phyloP scores from a whole-genome alignment of 305 asterid species.

The Fraxinus xanthoxyloides region DNA sequence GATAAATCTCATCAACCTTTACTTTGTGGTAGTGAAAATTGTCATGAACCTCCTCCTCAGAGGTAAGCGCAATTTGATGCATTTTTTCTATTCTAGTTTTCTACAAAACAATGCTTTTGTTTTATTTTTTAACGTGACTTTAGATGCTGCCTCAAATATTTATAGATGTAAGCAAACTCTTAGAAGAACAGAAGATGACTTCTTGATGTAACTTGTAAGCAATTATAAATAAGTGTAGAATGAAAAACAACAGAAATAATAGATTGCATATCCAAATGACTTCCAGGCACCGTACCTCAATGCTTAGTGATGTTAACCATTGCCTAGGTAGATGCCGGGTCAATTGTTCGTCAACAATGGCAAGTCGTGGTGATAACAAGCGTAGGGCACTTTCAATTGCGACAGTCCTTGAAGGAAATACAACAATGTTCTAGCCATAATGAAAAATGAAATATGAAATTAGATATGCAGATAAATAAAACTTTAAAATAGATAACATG shows the following conservation, averaged over 20 bases:
- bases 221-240: slow-evolving; percentile 2
- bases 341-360: slow-evolving; percentile 87
- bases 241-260: slow-evolving; percentile 6
- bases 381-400: slow-evolving; percentile 88
- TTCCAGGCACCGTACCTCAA: slow-evolving; percentile 53
- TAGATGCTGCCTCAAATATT: not conserved
- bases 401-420: slow-evolving; percentile 86
- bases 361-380: slow-evolving; percentile 81
- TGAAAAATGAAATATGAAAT: slow-evolving; percentile 23
- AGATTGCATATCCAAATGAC: slow-evolving; percentile 11
- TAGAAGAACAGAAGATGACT: slow-evolving; percentile 3
- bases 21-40: not conserved
- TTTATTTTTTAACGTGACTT: slow-evolving; percentile 9
- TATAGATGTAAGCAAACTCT: slow-evolving; percentile 8
- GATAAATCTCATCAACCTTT: not conserved
- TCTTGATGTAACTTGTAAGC: not conserved
- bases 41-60: slow-evolving; percentile 12
- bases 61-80: not conserved
- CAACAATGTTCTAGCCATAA: slow-evolving; percentile 62
- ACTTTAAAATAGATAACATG: not conserved
- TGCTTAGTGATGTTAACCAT: slow-evolving; percentile 77
- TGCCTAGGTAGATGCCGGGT: slow-evolving; percentile 74
- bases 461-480: slow-evolving; percentile 20
- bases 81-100: not conserved
- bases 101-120: not conserved